Evolutionary conservation across 768 basidiomycete species (phyloP), one percentile per base, ranked within the genome.

Genomic region (Leucocoprinus birnbaumii): DNA sequence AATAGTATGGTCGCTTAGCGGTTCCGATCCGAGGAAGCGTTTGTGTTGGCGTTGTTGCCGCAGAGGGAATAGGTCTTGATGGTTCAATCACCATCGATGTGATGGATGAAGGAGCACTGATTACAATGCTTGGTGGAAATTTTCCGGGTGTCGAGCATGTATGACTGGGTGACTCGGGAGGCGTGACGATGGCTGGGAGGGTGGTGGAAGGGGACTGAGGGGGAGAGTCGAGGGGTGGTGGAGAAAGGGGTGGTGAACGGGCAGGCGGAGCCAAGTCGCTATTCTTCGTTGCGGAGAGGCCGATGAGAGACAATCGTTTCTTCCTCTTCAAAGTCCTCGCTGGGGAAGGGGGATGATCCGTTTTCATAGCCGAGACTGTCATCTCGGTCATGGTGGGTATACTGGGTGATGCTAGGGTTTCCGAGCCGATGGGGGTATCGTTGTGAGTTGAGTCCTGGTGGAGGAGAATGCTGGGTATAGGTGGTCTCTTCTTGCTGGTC

Each of bases 1-100:
- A 56, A 49, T 56, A 61, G 52, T 61, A 61, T 34, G 60, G 60
- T 2, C 60, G 54, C 37, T 58, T 56, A 8, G 57, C 57, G 19
- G 55, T 55, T 44, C 60, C 60, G 25, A 58, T 55, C 25, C 60
- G 54, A 34, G 58, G 58, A 31, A 58, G 38, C 9, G 41, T 13
- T 40, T 25, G 47, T 26, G 31, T 10, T 6, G 24, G 38, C 8
- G n/a, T 6, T 16, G 48, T 47, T 13, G 26, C 3, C 9, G 41
- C 14, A 27, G 38, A 16, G 10, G 40, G 21, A 31, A 35, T 22
- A 24, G 40, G 27, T 18, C 27, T 27, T 43, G 47, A 34, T 34
- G 37, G 14, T 7, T 42, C 51, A 2, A 19, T 16, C 40, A 26
- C 1, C 2, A 43, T 35, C 3, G 53, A 22, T 25, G 38, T 37